These are phyloP conservation scores for Suhomyces tanzawaensis DNA, from an alignment of 805 yeast genomes.

Conservation along the genomic window DNA sequence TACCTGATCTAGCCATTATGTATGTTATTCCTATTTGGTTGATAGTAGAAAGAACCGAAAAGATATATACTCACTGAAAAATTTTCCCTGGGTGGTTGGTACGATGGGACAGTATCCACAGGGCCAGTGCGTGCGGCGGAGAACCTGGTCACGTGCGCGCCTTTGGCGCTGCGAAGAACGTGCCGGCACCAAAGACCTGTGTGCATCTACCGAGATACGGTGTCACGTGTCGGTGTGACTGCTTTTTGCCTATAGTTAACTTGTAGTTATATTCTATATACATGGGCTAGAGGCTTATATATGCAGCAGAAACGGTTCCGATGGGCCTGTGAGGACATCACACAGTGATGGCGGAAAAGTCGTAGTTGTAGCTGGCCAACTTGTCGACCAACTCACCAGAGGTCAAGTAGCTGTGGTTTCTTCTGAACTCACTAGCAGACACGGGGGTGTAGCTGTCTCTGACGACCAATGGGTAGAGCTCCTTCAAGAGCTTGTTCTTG, in stretches of 20 bases:
- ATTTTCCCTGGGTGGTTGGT: slow-evolving; percentile 3
- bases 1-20: slow-evolving; percentile 66
- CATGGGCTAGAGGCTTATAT: slow-evolving; percentile 2
- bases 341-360: slow-evolving; percentile 30
- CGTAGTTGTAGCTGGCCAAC: slow-evolving; percentile 45
- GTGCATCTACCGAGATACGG: slow-evolving; percentile 1
- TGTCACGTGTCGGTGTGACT: slow-evolving; percentile 13
- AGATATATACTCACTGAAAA: slow-evolving; percentile 6
- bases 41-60: slow-evolving; percentile 6
- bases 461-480: slow-evolving; percentile 51
- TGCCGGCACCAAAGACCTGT: background rate
- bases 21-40: slow-evolving; percentile 6
- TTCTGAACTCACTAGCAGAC: slow-evolving; percentile 47
- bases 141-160: background rate
- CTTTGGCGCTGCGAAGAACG: slow-evolving; percentile 3
- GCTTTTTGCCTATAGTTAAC: slow-evolving; percentile 7
- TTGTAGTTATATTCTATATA: slow-evolving; percentile 1
- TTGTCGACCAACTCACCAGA: slow-evolving; percentile 49
- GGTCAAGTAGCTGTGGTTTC: slow-evolving; percentile 41
- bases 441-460: slow-evolving; percentile 43
- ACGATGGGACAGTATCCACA: slow-evolving; percentile 5
- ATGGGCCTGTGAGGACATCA: slow-evolving; percentile 3
- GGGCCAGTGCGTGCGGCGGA: background rate
- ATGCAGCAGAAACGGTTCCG: slow-evolving; percentile 1
- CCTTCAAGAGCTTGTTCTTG: slow-evolving; percentile 57